A percentile compares a stretch with the other conserved stretches of the same genome.
These are phyloP conservation scores for Lagerstroemia speciosa DNA, from an alignment of 345 rosid species.

Conservation along the genomic window DNA sequence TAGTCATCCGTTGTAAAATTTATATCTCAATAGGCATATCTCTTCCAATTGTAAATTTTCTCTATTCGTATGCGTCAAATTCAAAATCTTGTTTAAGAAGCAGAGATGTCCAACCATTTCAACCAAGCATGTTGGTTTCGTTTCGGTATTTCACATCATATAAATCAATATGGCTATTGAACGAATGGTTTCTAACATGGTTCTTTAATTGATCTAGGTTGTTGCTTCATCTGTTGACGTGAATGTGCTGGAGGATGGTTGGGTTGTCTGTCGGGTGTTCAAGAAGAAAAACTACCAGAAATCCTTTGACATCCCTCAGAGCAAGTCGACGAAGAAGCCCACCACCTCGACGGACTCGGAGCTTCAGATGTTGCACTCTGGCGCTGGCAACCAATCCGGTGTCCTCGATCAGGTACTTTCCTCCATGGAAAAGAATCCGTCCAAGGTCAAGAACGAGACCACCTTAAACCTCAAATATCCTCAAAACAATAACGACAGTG, in stretches of 20 bases:
- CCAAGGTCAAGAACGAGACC: conserved; percentile 28
- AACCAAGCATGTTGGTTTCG: no score
- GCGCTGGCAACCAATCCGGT: conserved; percentile 19
- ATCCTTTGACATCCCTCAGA: conserved; percentile 63
- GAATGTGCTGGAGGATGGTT: conserved; percentile 63
- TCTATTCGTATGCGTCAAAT: no score
- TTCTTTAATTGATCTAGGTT: not conserved
- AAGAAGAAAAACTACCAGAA: conserved; percentile 90
- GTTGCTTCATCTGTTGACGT: not conserved
- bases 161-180: not conserved
- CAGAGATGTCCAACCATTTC: no score
- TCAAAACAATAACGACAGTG: not conserved
- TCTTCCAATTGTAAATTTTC: no score
- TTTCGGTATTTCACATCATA: no score
- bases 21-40: no score
- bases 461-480: not conserved
- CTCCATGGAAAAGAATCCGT: conserved; percentile 33
- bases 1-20: no score
- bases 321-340: conserved; percentile 22
- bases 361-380: conserved; percentile 23
- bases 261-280: conserved; percentile 95
- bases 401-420: conserved; percentile 41
- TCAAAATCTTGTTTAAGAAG: no score
- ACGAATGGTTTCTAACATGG: no score
- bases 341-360: conserved; percentile 32